Evolutionary conservation across 1,284 basidiomycete species (phyloP).

Genomic region (Tylopilus sp.): DNA sequence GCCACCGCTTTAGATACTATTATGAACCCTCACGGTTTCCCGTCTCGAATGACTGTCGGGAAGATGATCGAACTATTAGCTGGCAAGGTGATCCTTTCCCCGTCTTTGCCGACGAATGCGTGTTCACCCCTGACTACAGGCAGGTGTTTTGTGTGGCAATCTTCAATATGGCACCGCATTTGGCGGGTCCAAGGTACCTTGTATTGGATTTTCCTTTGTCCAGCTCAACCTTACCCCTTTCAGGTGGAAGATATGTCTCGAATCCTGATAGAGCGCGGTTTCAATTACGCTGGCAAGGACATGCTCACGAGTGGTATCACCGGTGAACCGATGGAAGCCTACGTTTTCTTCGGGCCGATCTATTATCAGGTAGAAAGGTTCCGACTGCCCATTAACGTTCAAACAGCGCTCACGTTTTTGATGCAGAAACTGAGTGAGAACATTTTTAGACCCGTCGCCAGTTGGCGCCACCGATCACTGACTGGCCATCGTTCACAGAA

Average conservation of each 20-base stretch:
- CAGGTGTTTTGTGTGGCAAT: constrained; percentile 82
- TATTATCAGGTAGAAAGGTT: constrained; percentile 79
- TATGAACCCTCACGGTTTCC: constrained; percentile 99
- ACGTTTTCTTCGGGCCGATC: constrained; percentile 98
- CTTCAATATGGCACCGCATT: constrained; percentile 95
- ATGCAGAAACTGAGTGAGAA: constrained; percentile 72
- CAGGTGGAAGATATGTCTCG: constrained; percentile 98
- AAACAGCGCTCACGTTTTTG: constrained; percentile 14
- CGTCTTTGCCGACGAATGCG: not conserved
- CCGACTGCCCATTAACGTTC: constrained; percentile 2
- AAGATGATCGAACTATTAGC: constrained; percentile 99
- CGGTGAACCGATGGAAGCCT: constrained; percentile 92
- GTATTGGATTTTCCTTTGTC: constrained; percentile 3
- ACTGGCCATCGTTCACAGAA: constrained; percentile 42
- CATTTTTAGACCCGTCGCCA: not conserved
- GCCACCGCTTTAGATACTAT: constrained; percentile 70
- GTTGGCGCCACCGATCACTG: constrained; percentile 21
- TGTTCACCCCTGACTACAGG: constrained; percentile 41
- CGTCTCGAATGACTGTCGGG: constrained; percentile 98
- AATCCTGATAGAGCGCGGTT: constrained; percentile 92
- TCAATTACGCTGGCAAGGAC: constrained; percentile 96
- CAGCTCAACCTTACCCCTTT: constrained; percentile 11
- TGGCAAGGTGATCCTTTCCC: constrained; percentile 67
- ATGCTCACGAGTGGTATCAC: constrained; percentile 98
- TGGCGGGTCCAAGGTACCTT: constrained; percentile 83